Percentiles rank a stretch among this genome's conserved stretches.
Conservation (phyloP, 2,329 filamentous ascomycete genomes). For the Cordyceps cateniannulata region DNA sequence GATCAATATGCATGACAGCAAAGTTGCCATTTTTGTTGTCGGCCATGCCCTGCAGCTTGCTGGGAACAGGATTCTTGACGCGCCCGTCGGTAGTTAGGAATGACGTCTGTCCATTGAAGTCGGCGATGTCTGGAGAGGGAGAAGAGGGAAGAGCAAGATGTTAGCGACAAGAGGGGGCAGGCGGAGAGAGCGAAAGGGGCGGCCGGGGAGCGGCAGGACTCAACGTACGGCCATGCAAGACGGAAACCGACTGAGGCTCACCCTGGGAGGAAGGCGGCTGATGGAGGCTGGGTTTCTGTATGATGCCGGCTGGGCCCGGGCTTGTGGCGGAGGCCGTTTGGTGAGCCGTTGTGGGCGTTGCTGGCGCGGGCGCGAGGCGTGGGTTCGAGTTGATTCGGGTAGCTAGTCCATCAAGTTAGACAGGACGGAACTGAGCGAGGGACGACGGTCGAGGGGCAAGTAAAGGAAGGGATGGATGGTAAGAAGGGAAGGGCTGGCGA, state of each 20-base stretch:
- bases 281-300: conserved; percentile 2
- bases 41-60: conserved; percentile 54
- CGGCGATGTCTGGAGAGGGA: conserved; percentile 4
- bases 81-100: conserved; percentile 24
- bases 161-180: background rate
- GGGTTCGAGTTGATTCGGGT: conserved; percentile 6
- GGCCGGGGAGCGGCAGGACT: background rate
- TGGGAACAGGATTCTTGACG: conserved; percentile 50
- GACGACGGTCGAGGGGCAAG: background rate
- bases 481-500: background rate
- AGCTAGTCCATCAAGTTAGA: conserved; percentile 9
- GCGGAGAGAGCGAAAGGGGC: background rate
- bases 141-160: background rate
- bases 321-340: conserved; percentile 5
- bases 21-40: conserved; percentile 54
- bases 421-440: background rate
- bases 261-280: background rate
- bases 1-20: conserved; percentile 55
- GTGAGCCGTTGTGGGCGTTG: conserved; percentile 1
- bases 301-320: conserved; percentile 3
- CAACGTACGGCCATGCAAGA: conserved; percentile 8
- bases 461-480: background rate
- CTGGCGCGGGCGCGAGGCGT: conserved; percentile 2
- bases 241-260: conserved; percentile 1
- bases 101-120: conserved; percentile 16